Percentiles rank a stretch among this genome's conserved stretches.
phyloP scores from a whole-genome alignment of 306 rosid species.

The Notholithocarpus densiflorus region DNA sequence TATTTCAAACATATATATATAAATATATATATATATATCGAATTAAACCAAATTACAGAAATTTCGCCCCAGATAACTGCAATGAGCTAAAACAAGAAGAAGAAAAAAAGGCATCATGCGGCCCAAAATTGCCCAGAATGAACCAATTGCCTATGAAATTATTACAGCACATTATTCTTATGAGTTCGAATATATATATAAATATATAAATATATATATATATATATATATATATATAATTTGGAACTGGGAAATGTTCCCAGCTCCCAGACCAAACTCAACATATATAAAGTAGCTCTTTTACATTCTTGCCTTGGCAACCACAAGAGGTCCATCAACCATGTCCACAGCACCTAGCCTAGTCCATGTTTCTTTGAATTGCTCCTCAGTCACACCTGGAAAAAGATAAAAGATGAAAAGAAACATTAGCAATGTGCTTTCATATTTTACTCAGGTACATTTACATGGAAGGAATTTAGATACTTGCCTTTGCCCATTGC shows the following conservation, averaged over 20 bases:
- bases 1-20: constrained; percentile 1
- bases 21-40: too few relatives aligned
- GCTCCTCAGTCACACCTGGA: constrained; percentile 95
- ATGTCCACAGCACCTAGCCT: constrained; percentile 64
- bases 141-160: constrained; percentile 9
- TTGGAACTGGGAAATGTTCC: not conserved
- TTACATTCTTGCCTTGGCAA: constrained; percentile 85
- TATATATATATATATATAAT: not conserved
- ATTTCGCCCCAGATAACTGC: not conserved
- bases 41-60: constrained; percentile 13
- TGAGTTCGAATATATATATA: constrained; percentile 10
- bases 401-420: not conserved
- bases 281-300: not conserved
- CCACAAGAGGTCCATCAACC: constrained; percentile 52
- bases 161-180: constrained; percentile 18
- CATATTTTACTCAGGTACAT: not conserved
- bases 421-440: not conserved
- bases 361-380: constrained; percentile 87
- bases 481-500: constrained; percentile 96
- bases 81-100: constrained; percentile 1
- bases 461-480: not conserved
- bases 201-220: constrained; percentile 4
- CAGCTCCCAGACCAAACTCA: not conserved
- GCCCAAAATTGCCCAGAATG: constrained; percentile 8
- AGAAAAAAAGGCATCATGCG: not conserved